Conservation (phyloP, 495 filamentous ascomycete species). For the Margaritispora aquatica region DNA sequence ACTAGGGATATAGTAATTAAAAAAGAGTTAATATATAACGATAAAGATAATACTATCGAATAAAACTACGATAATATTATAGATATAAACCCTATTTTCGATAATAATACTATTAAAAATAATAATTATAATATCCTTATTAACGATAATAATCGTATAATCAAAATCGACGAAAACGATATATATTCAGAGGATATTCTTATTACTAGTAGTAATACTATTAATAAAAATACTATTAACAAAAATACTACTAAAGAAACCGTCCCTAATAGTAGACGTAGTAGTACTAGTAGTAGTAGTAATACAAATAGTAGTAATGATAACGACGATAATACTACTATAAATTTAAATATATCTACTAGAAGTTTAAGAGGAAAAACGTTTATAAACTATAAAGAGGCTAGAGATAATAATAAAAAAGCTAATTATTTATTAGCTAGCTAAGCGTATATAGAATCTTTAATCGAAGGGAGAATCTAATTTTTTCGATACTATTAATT, state of each 20-base stretch:
- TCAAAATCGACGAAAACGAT: background rate
- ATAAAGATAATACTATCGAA: constrained; percentile 6
- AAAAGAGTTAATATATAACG: constrained; percentile 8
- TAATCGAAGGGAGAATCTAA: background rate
- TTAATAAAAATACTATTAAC: background rate
- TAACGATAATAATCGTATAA: background rate
- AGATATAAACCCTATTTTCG: background rate
- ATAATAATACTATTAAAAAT: background rate
- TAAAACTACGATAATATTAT: constrained; percentile 3
- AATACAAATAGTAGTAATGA: background rate
- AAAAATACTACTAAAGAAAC: background rate
- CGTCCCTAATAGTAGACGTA: background rate
- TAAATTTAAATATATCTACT: too few relatives aligned
- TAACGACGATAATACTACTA: too few relatives aligned
- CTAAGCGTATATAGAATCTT: background rate
- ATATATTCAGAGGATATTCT: background rate
- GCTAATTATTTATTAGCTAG: background rate
- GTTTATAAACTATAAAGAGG: background rate
- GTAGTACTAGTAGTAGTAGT: background rate
- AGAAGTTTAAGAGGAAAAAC: too few relatives aligned
- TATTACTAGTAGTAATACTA: background rate
- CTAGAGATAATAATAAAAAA: too few relatives aligned
- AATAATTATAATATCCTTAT: background rate
- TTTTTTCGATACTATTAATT: background rate
- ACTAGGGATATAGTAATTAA: constrained; percentile 9